Conservation (phyloP, 2,329 filamentous ascomycete species). For the Ilyonectria mors-panacis region DNA sequence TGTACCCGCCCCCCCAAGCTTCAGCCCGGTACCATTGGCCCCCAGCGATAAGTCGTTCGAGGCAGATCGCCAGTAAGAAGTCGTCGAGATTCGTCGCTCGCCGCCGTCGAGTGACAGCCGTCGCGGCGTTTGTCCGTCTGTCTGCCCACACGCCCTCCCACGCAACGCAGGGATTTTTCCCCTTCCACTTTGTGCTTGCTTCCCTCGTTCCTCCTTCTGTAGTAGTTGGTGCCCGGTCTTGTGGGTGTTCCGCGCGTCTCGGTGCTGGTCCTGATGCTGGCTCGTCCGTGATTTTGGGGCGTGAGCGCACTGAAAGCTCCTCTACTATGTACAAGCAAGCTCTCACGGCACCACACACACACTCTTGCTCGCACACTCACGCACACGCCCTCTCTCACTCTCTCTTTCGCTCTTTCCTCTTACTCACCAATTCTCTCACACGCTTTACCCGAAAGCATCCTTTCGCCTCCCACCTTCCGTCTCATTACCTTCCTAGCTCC, state of each 20-base stretch:
- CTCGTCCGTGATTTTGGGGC: constrained; percentile 17
- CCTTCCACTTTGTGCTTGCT: constrained; percentile 37
- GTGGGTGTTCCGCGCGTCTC: constrained; percentile 24
- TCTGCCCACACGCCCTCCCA: constrained; percentile 43
- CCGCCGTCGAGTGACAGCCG: constrained; percentile 23
- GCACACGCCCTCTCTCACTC: constrained; percentile 9
- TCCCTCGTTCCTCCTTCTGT: constrained; percentile 32
- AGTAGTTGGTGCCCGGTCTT: constrained; percentile 19
- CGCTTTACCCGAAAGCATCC: constrained; percentile 47
- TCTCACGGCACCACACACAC: constrained; percentile 26
- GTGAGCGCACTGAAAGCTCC: constrained; percentile 32
- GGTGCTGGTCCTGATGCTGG: constrained; percentile 22
- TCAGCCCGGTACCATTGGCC: constrained; percentile 43
- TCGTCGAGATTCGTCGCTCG: constrained; percentile 31
- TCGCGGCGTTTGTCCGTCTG: constrained; percentile 38
- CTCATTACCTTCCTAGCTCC: constrained; percentile 37
- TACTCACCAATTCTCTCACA: constrained; percentile 42
- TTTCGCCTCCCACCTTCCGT: constrained; percentile 48
- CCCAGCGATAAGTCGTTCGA: constrained; percentile 47
- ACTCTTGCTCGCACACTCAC: constrained; percentile 10
- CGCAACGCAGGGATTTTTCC: constrained; percentile 31
- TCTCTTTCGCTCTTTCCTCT: constrained; percentile 23
- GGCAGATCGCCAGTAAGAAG: constrained; percentile 43
- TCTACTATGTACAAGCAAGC: constrained; percentile 23
- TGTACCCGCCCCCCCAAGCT: constrained; percentile 46